phyloP scores from a whole-genome alignment of 2,329 filamentous ascomycete genomes.

The Penicillium sp. region DNA sequence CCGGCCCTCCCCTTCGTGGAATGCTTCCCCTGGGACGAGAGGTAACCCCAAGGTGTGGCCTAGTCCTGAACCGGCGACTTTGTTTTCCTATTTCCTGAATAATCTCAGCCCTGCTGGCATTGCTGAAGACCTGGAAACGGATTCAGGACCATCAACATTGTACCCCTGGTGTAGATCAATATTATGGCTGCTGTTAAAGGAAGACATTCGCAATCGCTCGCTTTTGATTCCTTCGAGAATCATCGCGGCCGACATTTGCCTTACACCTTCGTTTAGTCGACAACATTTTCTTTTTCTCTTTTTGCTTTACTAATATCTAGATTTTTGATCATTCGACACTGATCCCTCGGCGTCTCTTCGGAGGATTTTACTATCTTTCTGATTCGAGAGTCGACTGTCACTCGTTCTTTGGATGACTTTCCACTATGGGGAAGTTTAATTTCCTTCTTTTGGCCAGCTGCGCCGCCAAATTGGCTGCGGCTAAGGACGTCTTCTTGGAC shows the following conservation, averaged over 20 bases:
- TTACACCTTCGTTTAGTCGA: slow-evolving; percentile 10
- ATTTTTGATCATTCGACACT: background rate
- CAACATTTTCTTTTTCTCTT: slow-evolving; percentile 7
- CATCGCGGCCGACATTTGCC: slow-evolving; percentile 15
- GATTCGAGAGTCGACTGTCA: slow-evolving; percentile 11
- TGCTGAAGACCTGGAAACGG: background rate
- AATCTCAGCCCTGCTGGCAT: slow-evolving; percentile 5
- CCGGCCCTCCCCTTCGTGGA: background rate
- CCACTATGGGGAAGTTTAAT: slow-evolving; percentile 18
- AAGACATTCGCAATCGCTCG: slow-evolving; percentile 1
- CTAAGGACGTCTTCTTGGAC: slow-evolving; percentile 24
- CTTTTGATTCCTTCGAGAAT: background rate
- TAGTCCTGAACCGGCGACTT: background rate
- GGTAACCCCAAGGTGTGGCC: background rate
- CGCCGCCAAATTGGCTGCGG: slow-evolving; percentile 17
- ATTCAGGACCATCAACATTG: slow-evolving; percentile 11
- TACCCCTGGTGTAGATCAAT: slow-evolving; percentile 20
- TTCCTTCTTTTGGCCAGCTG: slow-evolving; percentile 18
- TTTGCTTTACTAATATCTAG: slow-evolving; percentile 10
- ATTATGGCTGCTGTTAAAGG: slow-evolving; percentile 15
- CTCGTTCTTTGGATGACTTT: slow-evolving; percentile 13
- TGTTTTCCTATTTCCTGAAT: slow-evolving; percentile 13
- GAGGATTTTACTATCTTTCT: slow-evolving; percentile 18
- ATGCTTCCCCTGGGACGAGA: slow-evolving; percentile 12
- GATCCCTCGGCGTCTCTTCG: slow-evolving; percentile 8